Conservation (phyloP, 2,329 filamentous ascomycete species). For the Lachnellula suecica region DNA sequence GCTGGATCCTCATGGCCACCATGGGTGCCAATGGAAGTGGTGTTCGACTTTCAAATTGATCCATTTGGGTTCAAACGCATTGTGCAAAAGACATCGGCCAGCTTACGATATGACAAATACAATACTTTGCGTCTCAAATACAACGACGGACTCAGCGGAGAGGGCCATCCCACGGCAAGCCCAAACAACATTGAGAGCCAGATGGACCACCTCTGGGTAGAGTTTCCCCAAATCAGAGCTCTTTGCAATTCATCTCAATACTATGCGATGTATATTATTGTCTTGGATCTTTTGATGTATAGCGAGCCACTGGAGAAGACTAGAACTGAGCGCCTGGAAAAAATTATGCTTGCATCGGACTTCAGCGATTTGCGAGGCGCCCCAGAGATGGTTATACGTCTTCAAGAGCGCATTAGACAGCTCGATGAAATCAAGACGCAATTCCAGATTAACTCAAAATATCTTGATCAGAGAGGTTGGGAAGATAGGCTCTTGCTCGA, state of each 20-base stretch:
- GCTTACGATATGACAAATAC: constrained; percentile 95
- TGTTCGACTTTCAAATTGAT: constrained; percentile 93
- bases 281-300: constrained; percentile 92
- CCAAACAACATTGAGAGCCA: constrained; percentile 66
- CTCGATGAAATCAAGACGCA: constrained; percentile 95
- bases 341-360: constrained; percentile 98
- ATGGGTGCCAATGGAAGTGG: constrained; percentile 97
- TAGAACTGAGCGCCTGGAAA: constrained; percentile 90
- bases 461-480: constrained; percentile 87
- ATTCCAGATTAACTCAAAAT: constrained; percentile 89
- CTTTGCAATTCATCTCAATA: constrained; percentile 97
- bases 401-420: constrained; percentile 91
- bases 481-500: constrained; percentile 87
- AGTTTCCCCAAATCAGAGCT: constrained; percentile 92
- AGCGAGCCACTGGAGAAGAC: constrained; percentile 96
- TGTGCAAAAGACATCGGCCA: constrained; percentile 94
- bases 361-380: constrained; percentile 95
- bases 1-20: constrained; percentile 90
- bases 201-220: constrained; percentile 96
- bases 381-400: constrained; percentile 85
- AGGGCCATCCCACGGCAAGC: constrained; percentile 51
- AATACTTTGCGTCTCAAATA: constrained; percentile 96
- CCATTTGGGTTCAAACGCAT: constrained; percentile 98
- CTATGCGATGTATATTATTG: constrained; percentile 97
- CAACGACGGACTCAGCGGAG: constrained; percentile 78